A percentile compares a stretch with the other conserved stretches of the same genome.
These are phyloP conservation scores for Smallanthus sonchifolius DNA, from an alignment of 129 eudicot species.

Conservation along the genomic window DNA sequence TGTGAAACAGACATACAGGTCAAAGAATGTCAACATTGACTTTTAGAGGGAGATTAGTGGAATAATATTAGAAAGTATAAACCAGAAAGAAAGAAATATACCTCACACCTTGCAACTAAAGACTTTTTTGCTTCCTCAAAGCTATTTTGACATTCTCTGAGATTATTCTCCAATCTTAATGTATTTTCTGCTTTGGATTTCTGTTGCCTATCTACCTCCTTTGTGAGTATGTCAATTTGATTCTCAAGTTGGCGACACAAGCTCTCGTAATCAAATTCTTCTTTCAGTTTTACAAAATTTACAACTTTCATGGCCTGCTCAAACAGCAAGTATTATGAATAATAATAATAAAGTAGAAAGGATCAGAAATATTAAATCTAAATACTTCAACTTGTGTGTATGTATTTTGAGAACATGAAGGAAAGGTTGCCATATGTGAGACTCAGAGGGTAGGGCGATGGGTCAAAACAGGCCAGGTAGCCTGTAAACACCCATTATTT, in stretches of 20 bases:
- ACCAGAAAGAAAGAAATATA: constrained; percentile 35
- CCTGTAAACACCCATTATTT: neutral
- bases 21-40: neutral
- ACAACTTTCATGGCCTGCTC: constrained; percentile 97
- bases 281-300: constrained; percentile 81
- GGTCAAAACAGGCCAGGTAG: neutral
- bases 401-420: constrained; percentile 11
- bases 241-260: constrained; percentile 82
- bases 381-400: neutral
- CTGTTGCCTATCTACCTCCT: constrained; percentile 81
- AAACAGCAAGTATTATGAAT: constrained; percentile 25
- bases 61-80: neutral
- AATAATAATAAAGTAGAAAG: neutral
- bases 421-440: neutral
- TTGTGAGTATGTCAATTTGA: constrained; percentile 76
- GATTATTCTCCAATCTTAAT: constrained; percentile 48
- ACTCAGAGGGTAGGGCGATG: neutral
- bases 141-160: constrained; percentile 53
- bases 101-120: constrained; percentile 77
- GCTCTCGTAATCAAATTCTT: constrained; percentile 95
- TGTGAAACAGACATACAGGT: constrained; percentile 19
- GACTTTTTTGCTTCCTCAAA: constrained; percentile 60
- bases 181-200: constrained; percentile 60
- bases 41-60: neutral
- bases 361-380: neutral